Percentiles rank a stretch among this genome's conserved stretches.
These are phyloP conservation scores for Colletotrichum australisinense DNA, from an alignment of 2,329 filamentous ascomycete genomes.

Conservation along the genomic window DNA sequence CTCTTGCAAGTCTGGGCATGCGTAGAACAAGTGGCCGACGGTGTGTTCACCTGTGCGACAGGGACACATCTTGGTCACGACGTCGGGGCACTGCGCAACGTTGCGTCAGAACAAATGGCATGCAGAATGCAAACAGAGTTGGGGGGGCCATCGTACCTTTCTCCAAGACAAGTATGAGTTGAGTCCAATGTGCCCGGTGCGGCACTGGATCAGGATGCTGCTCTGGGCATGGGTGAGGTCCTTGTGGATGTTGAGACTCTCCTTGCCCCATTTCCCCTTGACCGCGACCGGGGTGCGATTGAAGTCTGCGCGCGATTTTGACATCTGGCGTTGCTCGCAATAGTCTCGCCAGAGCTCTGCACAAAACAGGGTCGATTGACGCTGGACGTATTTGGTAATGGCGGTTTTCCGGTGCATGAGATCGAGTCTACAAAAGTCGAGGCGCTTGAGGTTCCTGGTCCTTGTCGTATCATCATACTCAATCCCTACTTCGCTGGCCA, in stretches of 20 bases:
- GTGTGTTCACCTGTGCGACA: too few relatives aligned
- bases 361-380: neutral
- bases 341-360: neutral
- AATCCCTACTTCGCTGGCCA: too few relatives aligned
- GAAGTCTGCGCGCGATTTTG: neutral
- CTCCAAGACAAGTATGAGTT: neutral
- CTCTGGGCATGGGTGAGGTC: neutral
- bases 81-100: neutral
- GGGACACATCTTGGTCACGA: too few relatives aligned
- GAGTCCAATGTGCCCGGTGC: neutral
- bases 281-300: neutral
- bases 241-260: neutral
- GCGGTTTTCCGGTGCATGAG: too few relatives aligned
- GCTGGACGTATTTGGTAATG: too few relatives aligned
- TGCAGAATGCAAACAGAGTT: neutral
- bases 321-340: neutral
- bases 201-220: conserved; percentile 3
- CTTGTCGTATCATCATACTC: too few relatives aligned
- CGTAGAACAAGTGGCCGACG: too few relatives aligned
- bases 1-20: too few relatives aligned
- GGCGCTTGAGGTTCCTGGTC: too few relatives aligned
- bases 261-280: neutral
- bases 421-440: too few relatives aligned
- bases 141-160: neutral
- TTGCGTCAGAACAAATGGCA: neutral